These are phyloP conservation scores for Alternaria ventricosa DNA, from an alignment of 2,329 filamentous ascomycete genomes.

Conservation along the genomic window DNA sequence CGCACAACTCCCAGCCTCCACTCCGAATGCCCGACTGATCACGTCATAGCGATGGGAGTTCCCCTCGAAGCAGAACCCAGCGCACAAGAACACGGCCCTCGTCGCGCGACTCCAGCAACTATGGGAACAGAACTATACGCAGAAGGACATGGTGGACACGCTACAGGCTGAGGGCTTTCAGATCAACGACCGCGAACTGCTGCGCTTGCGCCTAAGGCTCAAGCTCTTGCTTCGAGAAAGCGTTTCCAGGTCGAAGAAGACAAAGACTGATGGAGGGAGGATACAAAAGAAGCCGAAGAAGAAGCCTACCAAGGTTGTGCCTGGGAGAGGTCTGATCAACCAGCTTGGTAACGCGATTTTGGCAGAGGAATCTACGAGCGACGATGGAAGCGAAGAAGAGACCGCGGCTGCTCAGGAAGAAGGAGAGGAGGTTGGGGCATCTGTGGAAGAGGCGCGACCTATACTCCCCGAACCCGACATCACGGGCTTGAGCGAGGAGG, in stretches of 20 bases:
- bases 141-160: slow-evolving; percentile 75
- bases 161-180: slow-evolving; percentile 75
- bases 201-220: slow-evolving; percentile 72
- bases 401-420: not conserved
- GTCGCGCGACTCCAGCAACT: slow-evolving; percentile 75
- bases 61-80: slow-evolving; percentile 74
- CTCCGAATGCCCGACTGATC: slow-evolving; percentile 9
- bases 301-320: slow-evolving; percentile 17
- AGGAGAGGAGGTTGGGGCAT: not conserved
- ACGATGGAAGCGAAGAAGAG: slow-evolving; percentile 23
- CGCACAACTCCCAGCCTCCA: not conserved
- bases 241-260: slow-evolving; percentile 60
- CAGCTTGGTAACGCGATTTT: slow-evolving; percentile 39
- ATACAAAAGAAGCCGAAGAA: slow-evolving; percentile 22
- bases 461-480: slow-evolving; percentile 10
- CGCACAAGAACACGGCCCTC: slow-evolving; percentile 71
- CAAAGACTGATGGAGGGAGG: slow-evolving; percentile 32
- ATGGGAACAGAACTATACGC: slow-evolving; percentile 76
- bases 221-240: slow-evolving; percentile 67
- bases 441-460: slow-evolving; percentile 9
- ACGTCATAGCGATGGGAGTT: slow-evolving; percentile 71
- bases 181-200: slow-evolving; percentile 73
- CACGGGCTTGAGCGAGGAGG: slow-evolving; percentile 27
- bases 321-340: slow-evolving; percentile 30
- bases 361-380: slow-evolving; percentile 25